These are phyloP conservation scores for Fistulina hepatica DNA, from an alignment of 1,284 basidiomycete genomes.

Conservation along the genomic window DNA sequence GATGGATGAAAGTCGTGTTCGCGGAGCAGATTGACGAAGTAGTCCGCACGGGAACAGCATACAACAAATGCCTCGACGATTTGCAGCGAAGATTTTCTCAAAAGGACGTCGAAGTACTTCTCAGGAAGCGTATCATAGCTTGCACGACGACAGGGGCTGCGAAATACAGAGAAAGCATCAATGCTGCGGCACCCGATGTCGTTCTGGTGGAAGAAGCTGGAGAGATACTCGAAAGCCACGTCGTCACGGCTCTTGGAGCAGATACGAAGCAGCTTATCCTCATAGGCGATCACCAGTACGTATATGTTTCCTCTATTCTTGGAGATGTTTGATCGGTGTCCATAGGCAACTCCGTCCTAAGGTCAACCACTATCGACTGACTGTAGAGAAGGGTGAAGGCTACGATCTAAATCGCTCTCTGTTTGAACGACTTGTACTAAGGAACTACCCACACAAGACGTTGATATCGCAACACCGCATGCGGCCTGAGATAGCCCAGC, in stretches of 20 bases:
- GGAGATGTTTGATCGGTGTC: background rate
- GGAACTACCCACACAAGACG: conserved; percentile 47
- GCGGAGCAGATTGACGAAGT: conserved; percentile 28
- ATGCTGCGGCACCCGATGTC: conserved; percentile 34
- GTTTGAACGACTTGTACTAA: conserved; percentile 55
- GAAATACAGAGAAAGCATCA: conserved; percentile 39
- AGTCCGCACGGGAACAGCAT: conserved; percentile 27
- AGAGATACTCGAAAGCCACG: conserved; percentile 57
- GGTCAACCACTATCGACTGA: conserved; percentile 49
- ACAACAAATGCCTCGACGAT: conserved; percentile 30
- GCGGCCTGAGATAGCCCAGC: conserved; percentile 54
- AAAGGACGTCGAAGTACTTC: conserved; percentile 27
- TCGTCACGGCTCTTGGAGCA: conserved; percentile 43
- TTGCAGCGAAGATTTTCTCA: conserved; percentile 29
- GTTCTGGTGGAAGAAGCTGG: conserved; percentile 61
- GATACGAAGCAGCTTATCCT: conserved; percentile 43
- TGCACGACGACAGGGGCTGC: conserved; percentile 62
- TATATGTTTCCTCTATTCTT: conserved; percentile 3
- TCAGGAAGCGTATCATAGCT: conserved; percentile 46
- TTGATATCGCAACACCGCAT: conserved; percentile 54
- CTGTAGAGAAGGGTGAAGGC: conserved; percentile 53
- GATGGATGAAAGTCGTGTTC: conserved; percentile 35
- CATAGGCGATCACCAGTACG: conserved; percentile 62
- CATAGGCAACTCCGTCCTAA: conserved; percentile 57
- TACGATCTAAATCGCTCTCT: conserved; percentile 54